Evolutionary conservation across 75 land plant species (phyloP).

Genomic region (Pseudotsuga menziesii): DNA sequence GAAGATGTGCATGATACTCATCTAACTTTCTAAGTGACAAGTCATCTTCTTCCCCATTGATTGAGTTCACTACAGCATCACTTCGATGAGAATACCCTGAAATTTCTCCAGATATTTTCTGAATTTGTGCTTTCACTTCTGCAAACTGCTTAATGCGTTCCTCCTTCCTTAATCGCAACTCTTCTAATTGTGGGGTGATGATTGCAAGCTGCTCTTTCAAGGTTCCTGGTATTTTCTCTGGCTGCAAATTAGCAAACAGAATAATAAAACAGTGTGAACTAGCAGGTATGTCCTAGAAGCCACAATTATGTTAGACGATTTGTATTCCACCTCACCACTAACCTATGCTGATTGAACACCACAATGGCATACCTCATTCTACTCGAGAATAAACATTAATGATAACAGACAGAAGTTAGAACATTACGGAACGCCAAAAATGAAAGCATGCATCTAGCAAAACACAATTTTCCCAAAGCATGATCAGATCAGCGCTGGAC

Average conservation of each 20-base stretch:
- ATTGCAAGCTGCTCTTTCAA: conserved; percentile 65
- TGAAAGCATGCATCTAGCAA: no score
- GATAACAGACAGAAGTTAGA: no score
- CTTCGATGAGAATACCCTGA: conserved; percentile 28
- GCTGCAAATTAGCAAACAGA: conserved; percentile 16
- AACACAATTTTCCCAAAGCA: no score
- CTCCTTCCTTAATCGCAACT: conserved; percentile 45
- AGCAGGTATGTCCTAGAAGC: no score
- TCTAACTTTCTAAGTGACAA: conserved; percentile 58
- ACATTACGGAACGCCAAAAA: no score
- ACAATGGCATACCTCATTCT: no score
- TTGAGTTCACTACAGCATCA: conserved; percentile 8
- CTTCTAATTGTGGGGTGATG: conserved; percentile 57
- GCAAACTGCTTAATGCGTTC: conserved; percentile 55
- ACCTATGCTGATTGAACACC: no score
- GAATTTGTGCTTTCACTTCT: conserved; percentile 57
- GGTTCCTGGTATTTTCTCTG: conserved; percentile 35
- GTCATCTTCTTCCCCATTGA: conserved; percentile 47
- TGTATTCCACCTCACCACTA: no score
- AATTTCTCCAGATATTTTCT: conserved; percentile 59
- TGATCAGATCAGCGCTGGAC: no score
- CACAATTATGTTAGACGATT: no score
- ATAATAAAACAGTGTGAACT: no score
- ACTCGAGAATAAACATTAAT: no score
- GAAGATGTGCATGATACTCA: conserved; percentile 63